Evolutionary conservation across 1,139 yeast genomes (phyloP), one percentile per base, ranked within the genome.

Genomic region (Meyerozyma carpophila): DNA sequence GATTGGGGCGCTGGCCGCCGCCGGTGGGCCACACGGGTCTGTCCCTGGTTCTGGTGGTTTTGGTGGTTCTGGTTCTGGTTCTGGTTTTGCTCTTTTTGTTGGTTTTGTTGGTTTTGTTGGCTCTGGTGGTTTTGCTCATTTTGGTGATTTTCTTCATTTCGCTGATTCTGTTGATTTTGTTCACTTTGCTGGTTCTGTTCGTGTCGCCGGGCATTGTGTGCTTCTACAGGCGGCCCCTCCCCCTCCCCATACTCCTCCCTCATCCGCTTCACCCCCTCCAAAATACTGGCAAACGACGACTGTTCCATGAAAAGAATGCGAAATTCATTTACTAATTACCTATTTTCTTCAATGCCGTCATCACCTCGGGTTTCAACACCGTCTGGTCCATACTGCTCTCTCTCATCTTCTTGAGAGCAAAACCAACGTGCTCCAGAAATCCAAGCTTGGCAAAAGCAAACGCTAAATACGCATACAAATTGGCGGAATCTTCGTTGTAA

Each of bases 391-490:
- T 43, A 13, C 54, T 51, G 10, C 53, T 44, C 40, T 50, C 54
- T 32, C 42, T 47, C 39, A 50, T 41, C 45, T 50, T 50, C 41
- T 50, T 50, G 25, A 50, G 43, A 8, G 53, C 46, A 43, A 50
- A 50, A 2, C 51, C 52, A 40, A 50, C 54, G 40, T 50, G 54
- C 34, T 50, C 54, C 14, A 50, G 39, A 25, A 45, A 50, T 10
- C 54, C 54, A 39, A 50, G 47, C 31, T 50, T 53, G 36, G 54
- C 54, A 42, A 47, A 50, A 24, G 54, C 53, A 44, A 50, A 50
- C 16, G 53, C 54, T 46, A 46, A 44, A 34, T 50, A 50, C 4
- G 54, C 54, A 52, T 53, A 50, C 20, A 50, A 52, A 39, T 50
- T 50, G 28, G 54, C 54, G 24, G 52, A 32, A 31, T 50, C 54